A percentile compares a stretch with the other conserved stretches of the same genome.
These are phyloP conservation scores for Aspergillus melleus DNA, from an alignment of 2,329 filamentous ascomycete genomes.

Conservation along the genomic window DNA sequence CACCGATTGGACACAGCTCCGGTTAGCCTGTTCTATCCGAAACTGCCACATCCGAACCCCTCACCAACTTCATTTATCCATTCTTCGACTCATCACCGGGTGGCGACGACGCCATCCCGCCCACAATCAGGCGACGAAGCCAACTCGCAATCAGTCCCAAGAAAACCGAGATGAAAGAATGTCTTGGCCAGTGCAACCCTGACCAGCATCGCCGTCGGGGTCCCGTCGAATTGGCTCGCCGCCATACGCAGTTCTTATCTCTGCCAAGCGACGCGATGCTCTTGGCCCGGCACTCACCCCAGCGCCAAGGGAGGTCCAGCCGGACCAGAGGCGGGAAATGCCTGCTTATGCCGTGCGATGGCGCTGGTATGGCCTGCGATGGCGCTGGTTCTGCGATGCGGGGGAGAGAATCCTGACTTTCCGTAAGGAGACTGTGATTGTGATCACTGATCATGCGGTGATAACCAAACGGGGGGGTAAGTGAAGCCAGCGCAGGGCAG, in stretches of 20 bases:
- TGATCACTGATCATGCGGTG: background rate
- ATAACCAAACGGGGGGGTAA: background rate
- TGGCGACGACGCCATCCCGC: background rate
- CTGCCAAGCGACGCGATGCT: conserved; percentile 6
- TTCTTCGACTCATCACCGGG: background rate
- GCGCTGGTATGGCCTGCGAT: background rate
- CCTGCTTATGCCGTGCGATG: background rate
- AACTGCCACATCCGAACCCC: background rate
- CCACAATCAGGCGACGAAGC: background rate
- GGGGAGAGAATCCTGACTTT: background rate
- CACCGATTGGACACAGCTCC: background rate
- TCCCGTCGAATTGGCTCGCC: conserved; percentile 4
- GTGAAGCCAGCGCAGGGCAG: background rate
- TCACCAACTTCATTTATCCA: background rate
- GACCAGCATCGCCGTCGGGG: background rate
- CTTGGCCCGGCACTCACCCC: conserved; percentile 7
- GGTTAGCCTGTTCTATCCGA: background rate
- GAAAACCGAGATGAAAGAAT: background rate
- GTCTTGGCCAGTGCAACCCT: conserved; percentile 6
- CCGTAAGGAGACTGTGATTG: background rate
- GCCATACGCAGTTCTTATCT: conserved; percentile 13
- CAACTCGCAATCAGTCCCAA: background rate
- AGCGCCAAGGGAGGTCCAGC: conserved; percentile 11
- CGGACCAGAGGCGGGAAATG: conserved; percentile 4
- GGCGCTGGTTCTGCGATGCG: background rate